phyloP scores from a whole-genome alignment of 768 basidiomycete genomes.

The Suillus hirtellus region DNA sequence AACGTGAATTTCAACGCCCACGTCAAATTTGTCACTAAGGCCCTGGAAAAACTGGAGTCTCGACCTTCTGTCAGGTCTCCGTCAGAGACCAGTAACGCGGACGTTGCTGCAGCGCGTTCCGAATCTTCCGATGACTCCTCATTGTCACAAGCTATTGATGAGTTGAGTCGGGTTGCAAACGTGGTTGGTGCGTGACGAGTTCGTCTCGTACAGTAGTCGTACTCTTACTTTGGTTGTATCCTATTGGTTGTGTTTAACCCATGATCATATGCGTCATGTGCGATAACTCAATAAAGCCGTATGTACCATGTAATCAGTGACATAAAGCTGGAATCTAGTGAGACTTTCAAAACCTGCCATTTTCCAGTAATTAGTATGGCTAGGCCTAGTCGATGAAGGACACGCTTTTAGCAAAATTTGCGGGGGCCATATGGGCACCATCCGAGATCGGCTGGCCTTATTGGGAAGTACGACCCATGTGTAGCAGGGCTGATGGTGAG shows the following conservation, averaged over 20 bases:
- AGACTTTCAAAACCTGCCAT: neutral
- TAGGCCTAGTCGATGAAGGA: conserved; percentile 8
- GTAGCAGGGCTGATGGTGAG: no score
- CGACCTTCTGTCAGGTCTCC: neutral
- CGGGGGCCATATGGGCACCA: conserved; percentile 10
- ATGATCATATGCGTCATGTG: neutral
- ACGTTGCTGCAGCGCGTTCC: conserved; percentile 2
- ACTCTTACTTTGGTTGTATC: no score
- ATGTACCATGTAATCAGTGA: neutral
- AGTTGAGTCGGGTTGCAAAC: conserved; percentile 25
- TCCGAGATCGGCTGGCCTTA: conserved; percentile 8
- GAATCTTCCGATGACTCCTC: conserved; percentile 8
- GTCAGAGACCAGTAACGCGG: neutral
- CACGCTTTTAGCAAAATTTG: conserved; percentile 11
- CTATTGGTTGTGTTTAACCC: neutral
- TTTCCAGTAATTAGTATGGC: no score
- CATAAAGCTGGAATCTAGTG: neutral
- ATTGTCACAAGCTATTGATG: conserved; percentile 16
- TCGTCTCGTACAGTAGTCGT: neutral
- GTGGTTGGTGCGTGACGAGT: conserved; percentile 21
- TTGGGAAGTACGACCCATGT: conserved; percentile 12
- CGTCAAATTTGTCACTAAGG: conserved; percentile 68
- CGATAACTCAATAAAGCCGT: neutral
- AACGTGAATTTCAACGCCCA: conserved; percentile 67
- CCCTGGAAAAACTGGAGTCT: conserved; percentile 51